Evolutionary conservation across 2,329 filamentous ascomycete genomes (phyloP), one percentile per base, ranked within the genome.

Genomic region (Penicillium vulpinum): DNA sequence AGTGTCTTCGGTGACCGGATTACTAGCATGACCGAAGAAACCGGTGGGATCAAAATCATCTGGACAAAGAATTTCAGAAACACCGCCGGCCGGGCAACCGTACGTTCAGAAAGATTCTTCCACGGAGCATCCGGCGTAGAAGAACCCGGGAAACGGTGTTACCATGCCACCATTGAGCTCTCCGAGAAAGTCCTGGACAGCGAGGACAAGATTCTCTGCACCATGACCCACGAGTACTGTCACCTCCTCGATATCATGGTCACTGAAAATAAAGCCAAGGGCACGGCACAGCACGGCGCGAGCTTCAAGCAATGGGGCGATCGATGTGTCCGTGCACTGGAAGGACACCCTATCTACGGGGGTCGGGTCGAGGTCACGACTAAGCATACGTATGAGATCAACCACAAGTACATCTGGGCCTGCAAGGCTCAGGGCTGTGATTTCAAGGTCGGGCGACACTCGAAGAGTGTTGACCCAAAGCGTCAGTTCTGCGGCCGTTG

Each of bases 221-320:
- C 94, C 0, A 77, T 97, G n/a, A 91, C 93, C 0, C 94, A 99
- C 72, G 94, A 99, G 68, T 97, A 94, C 78, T 97, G 94, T 73
- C 94, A 99, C 70, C 78, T 97, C 1, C 88, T 91, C 41, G 96
- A 92, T 67, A 97, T 93, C 73, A 95, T 97, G 86, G 80, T 97
- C 61, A 88, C 83, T 47, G 87, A 86, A 54, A 88, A 90, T 59
- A 21, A 33, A n/a, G 41, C 33, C 22, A 55, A 55, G n/a, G 52
- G 52, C 8, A 40, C 45, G 9, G 38, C 45, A 4, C 91, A 92
- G 0, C 92, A 97, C 70, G 92, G 92, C 22, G 82, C 84, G 13
- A 88, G 90, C 66, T 97, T 97, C 81, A 92, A 95, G 73, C 70
- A 75, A 1, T 96, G 91, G 85, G 77, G 74, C 0, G 60, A 59